phyloP scores from a whole-genome alignment of 1,139 yeast species.

The Saccharomycopsis crataegensis region DNA sequence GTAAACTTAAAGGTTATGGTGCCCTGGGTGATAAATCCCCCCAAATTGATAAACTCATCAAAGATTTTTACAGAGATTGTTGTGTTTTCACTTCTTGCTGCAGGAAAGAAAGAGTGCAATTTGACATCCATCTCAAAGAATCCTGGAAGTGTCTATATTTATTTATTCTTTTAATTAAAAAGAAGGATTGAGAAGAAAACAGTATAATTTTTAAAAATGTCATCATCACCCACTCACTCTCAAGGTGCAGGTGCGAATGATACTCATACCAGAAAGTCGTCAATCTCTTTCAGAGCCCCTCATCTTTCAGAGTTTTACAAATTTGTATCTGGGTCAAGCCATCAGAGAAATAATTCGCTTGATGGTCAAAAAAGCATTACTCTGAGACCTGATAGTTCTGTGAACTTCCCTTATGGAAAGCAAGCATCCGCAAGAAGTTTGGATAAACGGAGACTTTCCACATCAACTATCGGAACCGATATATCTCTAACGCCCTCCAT shows the following conservation, averaged over 20 bases:
- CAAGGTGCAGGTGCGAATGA: not conserved
- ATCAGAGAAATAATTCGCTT: constrained; percentile 4
- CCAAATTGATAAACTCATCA: too few relatives aligned
- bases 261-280: constrained; percentile 16
- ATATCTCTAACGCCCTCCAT: constrained; percentile 44
- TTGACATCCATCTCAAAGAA: too few relatives aligned
- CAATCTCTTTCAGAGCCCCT: constrained; percentile 30
- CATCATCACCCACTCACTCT: not conserved
- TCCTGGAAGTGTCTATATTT: too few relatives aligned
- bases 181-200: too few relatives aligned
- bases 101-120: too few relatives aligned
- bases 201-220: not conserved
- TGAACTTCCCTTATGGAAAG: too few relatives aligned
- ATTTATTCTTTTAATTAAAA: too few relatives aligned
- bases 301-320: constrained; percentile 52
- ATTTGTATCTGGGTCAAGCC: constrained; percentile 31
- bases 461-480: constrained; percentile 29
- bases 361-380: not conserved
- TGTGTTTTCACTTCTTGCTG: too few relatives aligned
- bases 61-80: too few relatives aligned
- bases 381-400: too few relatives aligned
- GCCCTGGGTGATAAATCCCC: too few relatives aligned
- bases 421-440: constrained; percentile 14
- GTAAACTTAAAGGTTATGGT: too few relatives aligned
- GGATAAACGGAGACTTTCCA: constrained; percentile 25